Percentiles rank a stretch among this genome's conserved stretches.
Conservation (phyloP, 257 asterid species). For the Primulina tabacum region DNA sequence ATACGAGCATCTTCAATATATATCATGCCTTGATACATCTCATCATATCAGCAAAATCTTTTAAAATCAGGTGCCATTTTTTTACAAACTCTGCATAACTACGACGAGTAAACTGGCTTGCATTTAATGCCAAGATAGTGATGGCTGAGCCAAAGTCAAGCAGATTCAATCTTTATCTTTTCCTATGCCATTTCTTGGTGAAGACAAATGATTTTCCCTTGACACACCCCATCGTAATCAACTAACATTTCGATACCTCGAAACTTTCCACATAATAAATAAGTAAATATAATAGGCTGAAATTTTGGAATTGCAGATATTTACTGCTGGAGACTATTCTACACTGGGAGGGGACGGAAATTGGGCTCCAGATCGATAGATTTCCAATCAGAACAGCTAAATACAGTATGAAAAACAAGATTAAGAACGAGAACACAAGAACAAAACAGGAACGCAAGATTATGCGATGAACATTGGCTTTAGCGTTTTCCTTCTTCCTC, state of each 20-base stretch:
- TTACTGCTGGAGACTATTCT: conserved; percentile 82
- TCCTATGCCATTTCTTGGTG: conserved; percentile 6
- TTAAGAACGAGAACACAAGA: conserved; percentile 34
- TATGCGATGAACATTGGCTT: conserved; percentile 27
- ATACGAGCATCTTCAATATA: background rate
- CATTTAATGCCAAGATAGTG: background rate
- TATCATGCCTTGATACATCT: background rate
- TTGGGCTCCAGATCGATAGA: conserved; percentile 73
- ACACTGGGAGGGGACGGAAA: conserved; percentile 79
- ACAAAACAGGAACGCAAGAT: conserved; percentile 43
- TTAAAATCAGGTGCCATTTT: background rate
- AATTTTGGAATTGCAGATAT: conserved; percentile 19
- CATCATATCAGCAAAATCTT: too few species aligned
- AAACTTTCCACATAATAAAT: background rate
- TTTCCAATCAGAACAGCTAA: conserved; percentile 60
- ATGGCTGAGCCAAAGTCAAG: background rate
- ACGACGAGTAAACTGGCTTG: background rate
- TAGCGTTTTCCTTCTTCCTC: conserved; percentile 27
- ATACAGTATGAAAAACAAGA: conserved; percentile 50
- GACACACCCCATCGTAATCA: background rate
- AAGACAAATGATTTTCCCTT: conserved; percentile 16
- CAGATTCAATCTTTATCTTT: conserved; percentile 8
- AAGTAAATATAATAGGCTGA: background rate
- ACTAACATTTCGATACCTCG: background rate
- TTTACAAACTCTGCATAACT: background rate